Base-by-base conservation (phyloP, 2,329 filamentous ascomycete species). In the Talaromyces amestolkiae region DNA sequence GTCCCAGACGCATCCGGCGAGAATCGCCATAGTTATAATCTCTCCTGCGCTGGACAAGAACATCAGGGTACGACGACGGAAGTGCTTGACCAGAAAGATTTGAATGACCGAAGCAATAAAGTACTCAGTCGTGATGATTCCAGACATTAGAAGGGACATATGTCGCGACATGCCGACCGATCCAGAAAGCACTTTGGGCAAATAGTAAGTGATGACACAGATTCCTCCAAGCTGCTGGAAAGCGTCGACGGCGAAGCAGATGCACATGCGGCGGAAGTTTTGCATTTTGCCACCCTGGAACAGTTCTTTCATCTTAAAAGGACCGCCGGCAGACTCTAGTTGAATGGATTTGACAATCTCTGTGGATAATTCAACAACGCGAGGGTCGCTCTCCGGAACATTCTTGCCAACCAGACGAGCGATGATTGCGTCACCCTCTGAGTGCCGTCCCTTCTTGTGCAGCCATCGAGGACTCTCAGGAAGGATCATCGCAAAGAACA, bases 51-150 rank as follows among this genome's bases (percentile, higher is more conserved):
- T 79, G 70, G 80, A 85, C 3, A 56, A 8, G 71, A 87, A 80
- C 80, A 87, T 84, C 74, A 87, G 78, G 71, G 84, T 85, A 4
- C 85, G 76, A 4, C 85, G 79, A 8, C 85, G 85, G 68, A 83
- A 81, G 72, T 78, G 74, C 67, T 84, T 82, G 43, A 84, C 79
- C 63, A 81, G 80, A 58, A 83, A 80, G 71, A 82, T 82, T 37
- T 82, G 71, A 22, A 11, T 10, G 27, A 33, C 11, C 0, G 79
- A 79, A 70, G 82, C 83, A 33, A 84, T 70, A 5, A 84, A 76
- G 68, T 83, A 84, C 60, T 75, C 77, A 51, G 83, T 80, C 9
- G 77, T 78, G 68, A 83, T 87, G 64, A 83, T 81, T 6, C 82
- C 86, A 3, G 85, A 82, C 31, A 88, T 76, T 1, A 88, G 74